phyloP scores from a whole-genome alignment of 78 protist species.

The Dictyostelium citrinum region DNA sequence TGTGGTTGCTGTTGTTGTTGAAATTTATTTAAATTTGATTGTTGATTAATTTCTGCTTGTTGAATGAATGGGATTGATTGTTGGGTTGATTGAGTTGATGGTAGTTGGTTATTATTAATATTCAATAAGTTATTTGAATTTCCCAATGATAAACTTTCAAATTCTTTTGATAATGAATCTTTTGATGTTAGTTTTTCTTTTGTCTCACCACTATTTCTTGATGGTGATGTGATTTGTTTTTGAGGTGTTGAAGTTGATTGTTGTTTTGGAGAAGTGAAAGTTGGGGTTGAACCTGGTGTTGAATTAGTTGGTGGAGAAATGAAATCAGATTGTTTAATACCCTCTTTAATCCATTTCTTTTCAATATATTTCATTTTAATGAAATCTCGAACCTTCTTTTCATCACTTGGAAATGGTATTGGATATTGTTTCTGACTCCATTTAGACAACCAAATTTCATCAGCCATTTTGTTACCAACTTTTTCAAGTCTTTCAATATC shows the following conservation, averaged over 20 bases:
- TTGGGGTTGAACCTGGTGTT: conserved; percentile 9
- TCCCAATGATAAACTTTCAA: conserved; percentile 16
- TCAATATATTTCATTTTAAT: conserved; percentile 60
- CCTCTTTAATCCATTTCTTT: conserved; percentile 47
- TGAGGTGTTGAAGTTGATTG: background rate
- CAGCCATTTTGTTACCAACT: conserved; percentile 54
- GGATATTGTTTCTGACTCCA: conserved; percentile 47
- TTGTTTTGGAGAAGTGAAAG: background rate
- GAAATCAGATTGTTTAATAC: background rate
- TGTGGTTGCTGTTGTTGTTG: background rate
- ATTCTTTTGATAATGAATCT: conserved; percentile 26
- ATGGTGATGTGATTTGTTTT: background rate
- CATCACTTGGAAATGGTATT: conserved; percentile 41
- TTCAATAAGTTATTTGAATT: background rate
- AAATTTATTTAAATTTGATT: background rate
- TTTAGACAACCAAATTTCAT: conserved; percentile 26
- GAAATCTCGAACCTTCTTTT: conserved; percentile 46
- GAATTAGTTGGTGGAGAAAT: background rate
- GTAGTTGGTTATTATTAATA: background rate
- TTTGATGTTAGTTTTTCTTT: background rate
- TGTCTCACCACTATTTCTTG: conserved; percentile 20
- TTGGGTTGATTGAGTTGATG: background rate
- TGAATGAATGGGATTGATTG: background rate
- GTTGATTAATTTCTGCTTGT: background rate
- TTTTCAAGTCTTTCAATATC: conserved; percentile 42